Percentiles rank a stretch among this genome's conserved stretches.
Evolutionary conservation across 768 basidiomycete genomes (phyloP).

Genomic region (Rickenella mellea): DNA sequence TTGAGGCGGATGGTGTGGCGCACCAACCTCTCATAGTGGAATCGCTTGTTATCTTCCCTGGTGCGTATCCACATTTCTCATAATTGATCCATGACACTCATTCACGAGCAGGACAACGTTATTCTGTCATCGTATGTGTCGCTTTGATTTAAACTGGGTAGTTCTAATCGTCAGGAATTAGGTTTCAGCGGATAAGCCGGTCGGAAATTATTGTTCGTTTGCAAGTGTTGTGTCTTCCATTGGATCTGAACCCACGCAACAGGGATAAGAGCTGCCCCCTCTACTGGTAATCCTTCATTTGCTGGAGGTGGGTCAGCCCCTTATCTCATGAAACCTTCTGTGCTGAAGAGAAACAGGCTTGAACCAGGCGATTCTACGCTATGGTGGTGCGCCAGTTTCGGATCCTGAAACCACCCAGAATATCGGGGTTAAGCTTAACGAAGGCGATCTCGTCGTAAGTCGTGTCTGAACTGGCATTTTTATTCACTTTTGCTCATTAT

Average conservation of each 20-base stretch:
- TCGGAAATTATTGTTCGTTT: slow-evolving; percentile 29
- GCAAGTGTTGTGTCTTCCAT: not conserved
- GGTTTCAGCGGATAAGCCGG: slow-evolving; percentile 15
- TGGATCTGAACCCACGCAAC: not conserved
- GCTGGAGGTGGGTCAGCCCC: slow-evolving; percentile 19
- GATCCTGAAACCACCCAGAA: slow-evolving; percentile 18
- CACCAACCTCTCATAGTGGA: slow-evolving; percentile 26
- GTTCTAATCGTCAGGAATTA: slow-evolving; percentile 25
- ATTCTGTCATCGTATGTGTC: slow-evolving; percentile 28
- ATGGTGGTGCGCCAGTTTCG: slow-evolving; percentile 21
- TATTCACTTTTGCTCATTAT: slow-evolving; percentile 23
- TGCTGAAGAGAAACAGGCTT: no score
- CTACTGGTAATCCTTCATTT: slow-evolving; percentile 20
- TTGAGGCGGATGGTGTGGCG: slow-evolving; percentile 33
- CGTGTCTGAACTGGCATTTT: not conserved
- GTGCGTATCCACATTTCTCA: slow-evolving; percentile 11
- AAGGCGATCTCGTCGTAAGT: slow-evolving; percentile 21
- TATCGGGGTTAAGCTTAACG: slow-evolving; percentile 21
- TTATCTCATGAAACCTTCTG: no score
- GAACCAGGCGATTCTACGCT: slow-evolving; percentile 33
- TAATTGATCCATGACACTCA: not conserved
- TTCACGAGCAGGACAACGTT: slow-evolving; percentile 25
- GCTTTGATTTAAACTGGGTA: slow-evolving; percentile 15
- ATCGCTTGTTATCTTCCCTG: slow-evolving; percentile 32
- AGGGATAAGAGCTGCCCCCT: slow-evolving; percentile 26